A percentile compares a stretch with the other conserved stretches of the same genome.
Evolutionary conservation across 768 basidiomycete genomes (phyloP).

Genomic region (Nidula microcarpa): DNA sequence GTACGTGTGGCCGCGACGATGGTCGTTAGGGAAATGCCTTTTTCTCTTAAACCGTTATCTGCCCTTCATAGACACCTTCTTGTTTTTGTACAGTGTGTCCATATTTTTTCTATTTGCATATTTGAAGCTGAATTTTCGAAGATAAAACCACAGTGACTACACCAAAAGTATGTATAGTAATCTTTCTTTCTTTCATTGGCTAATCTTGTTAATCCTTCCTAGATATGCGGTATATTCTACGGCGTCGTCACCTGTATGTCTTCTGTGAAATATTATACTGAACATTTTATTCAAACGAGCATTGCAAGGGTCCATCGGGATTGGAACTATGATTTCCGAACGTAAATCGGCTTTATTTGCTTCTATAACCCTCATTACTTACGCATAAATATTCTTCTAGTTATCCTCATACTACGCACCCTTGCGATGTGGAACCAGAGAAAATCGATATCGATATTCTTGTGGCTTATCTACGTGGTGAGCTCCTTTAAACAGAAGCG

Average conservation of each 20-base stretch:
- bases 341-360: background rate
- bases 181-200: too few relatives aligned
- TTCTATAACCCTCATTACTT: background rate
- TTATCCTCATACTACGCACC: background rate
- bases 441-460: background rate
- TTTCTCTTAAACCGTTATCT: slow-evolving; percentile 37
- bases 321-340: background rate
- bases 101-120: background rate
- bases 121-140: background rate
- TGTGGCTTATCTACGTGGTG: background rate
- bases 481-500: background rate
- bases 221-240: background rate
- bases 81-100: slow-evolving; percentile 25
- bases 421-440: background rate
- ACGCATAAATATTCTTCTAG: background rate
- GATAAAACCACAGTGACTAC: background rate
- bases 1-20: slow-evolving; percentile 27
- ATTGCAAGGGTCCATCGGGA: background rate
- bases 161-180: too few relatives aligned
- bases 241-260: background rate
- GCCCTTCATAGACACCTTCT: slow-evolving; percentile 33
- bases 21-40: slow-evolving; percentile 23
- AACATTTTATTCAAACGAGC: background rate
- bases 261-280: background rate
- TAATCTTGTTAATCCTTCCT: too few relatives aligned